Percentiles rank a stretch among this genome's conserved stretches.
Conservation (phyloP, 805 yeast species). For the Candida railenensis region DNA sequence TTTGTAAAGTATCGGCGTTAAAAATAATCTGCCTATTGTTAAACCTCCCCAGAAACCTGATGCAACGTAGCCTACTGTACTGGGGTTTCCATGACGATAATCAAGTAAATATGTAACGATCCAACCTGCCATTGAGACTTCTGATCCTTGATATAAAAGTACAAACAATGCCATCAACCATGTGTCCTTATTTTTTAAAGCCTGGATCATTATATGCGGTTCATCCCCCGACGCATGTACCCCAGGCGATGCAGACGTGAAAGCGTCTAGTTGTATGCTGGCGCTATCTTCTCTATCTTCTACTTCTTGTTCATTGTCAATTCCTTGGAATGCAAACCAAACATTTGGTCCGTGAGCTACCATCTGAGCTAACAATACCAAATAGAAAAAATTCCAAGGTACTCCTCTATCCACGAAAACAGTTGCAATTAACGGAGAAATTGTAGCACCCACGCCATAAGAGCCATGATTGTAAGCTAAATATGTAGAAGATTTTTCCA, state of each 20-base stretch:
- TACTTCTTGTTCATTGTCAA: constrained; percentile 2
- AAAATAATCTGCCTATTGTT: constrained; percentile 57
- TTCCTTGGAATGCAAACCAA: constrained; percentile 35
- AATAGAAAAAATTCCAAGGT: constrained; percentile 53
- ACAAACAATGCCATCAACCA: constrained; percentile 54
- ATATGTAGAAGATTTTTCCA: constrained; percentile 53
- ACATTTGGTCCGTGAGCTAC: constrained; percentile 26
- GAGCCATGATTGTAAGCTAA: constrained; percentile 66
- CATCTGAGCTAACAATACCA: constrained; percentile 43
- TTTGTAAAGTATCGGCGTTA: constrained; percentile 42
- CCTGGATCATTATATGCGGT: constrained; percentile 24
- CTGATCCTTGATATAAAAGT: constrained; percentile 67
- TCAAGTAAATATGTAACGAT: constrained; percentile 59
- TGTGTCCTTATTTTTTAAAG: constrained; percentile 40
- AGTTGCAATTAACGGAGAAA: constrained; percentile 66
- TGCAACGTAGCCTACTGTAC: constrained; percentile 58
- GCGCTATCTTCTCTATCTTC: not conserved
- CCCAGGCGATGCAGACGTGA: not conserved
- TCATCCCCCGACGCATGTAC: not conserved
- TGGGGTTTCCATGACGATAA: constrained; percentile 49
- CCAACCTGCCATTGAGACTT: constrained; percentile 73
- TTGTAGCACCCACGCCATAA: constrained; percentile 72
- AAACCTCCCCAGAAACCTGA: constrained; percentile 74
- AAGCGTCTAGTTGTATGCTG: constrained; percentile 2
- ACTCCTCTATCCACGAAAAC: constrained; percentile 49